A percentile compares a stretch with the other conserved stretches of the same genome.
phyloP scores from a whole-genome alignment of 1,139 yeast species.

The Yamadazyma aaseri region DNA sequence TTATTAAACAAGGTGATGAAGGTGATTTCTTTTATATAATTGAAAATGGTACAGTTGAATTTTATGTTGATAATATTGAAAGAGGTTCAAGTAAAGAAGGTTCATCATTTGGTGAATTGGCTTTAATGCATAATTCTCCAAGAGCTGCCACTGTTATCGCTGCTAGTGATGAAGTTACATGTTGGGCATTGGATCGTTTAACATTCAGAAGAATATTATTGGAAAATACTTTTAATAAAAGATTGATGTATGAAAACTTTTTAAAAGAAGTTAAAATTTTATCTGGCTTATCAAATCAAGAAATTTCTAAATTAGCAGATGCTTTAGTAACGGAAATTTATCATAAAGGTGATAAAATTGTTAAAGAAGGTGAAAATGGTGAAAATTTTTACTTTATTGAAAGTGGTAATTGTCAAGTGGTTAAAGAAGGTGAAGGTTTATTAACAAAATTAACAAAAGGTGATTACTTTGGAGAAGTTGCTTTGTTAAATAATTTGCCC shows the following conservation, averaged over 20 bases:
- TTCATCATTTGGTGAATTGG: conserved; percentile 93
- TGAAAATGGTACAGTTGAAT: conserved; percentile 83
- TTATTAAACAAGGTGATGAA: conserved; percentile 92
- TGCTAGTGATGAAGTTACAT: conserved; percentile 56
- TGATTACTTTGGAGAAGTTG: conserved; percentile 95
- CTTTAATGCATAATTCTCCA: conserved; percentile 95
- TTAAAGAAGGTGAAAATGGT: conserved; percentile 87
- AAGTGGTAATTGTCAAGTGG: conserved; percentile 79
- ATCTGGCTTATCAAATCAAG: conserved; percentile 69
- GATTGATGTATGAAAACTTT: conserved; percentile 87
- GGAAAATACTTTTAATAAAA: conserved; percentile 87
- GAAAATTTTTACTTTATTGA: conserved; percentile 90
- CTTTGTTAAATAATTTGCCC: conserved; percentile 85
- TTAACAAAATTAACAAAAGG: conserved; percentile 70
- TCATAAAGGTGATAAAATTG: conserved; percentile 70
- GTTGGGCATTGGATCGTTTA: conserved; percentile 91
- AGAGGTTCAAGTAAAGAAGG: conserved; percentile 82
- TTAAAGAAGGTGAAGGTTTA: conserved; percentile 54
- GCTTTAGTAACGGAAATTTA: conserved; percentile 81
- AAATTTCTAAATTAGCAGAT: conserved; percentile 90
- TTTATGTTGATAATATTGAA: conserved; percentile 67
- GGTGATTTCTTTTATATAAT: conserved; percentile 93
- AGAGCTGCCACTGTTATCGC: conserved; percentile 95
- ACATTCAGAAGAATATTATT: conserved; percentile 89
- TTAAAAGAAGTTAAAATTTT: conserved; percentile 84